Evolutionary conservation across 768 basidiomycete genomes (phyloP).

Genomic region (Leucosporidium creatinivorum): DNA sequence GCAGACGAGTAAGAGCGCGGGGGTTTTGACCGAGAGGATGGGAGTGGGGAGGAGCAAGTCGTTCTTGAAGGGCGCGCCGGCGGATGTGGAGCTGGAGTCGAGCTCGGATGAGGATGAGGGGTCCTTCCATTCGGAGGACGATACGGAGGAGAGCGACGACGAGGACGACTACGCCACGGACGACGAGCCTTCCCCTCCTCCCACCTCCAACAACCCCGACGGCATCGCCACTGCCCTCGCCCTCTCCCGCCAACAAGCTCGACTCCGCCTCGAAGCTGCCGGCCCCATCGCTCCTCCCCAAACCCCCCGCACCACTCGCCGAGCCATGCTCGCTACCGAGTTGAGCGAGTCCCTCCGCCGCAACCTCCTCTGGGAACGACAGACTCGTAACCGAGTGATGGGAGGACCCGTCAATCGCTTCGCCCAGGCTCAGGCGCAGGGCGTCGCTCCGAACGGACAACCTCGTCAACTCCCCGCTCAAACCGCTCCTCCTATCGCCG

Average conservation of each 20-base stretch:
- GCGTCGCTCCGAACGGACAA: too few species aligned
- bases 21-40: not conserved
- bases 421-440: too few species aligned
- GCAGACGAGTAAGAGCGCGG: not conserved
- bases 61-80: slow-evolving; percentile 31
- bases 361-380: slow-evolving; percentile 65
- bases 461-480: slow-evolving; percentile 6
- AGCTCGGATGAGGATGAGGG: slow-evolving; percentile 29
- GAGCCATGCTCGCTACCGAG: slow-evolving; percentile 76
- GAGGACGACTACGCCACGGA: slow-evolving; percentile 8
- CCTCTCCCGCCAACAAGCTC: slow-evolving; percentile 18
- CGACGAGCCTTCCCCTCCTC: slow-evolving; percentile 1
- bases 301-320: slow-evolving; percentile 75
- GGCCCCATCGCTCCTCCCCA: slow-evolving; percentile 57
- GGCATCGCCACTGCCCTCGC: slow-evolving; percentile 16
- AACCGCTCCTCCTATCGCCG: slow-evolving; percentile 14
- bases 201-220: slow-evolving; percentile 8
- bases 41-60: slow-evolving; percentile 18
- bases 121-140: not conserved
- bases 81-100: slow-evolving; percentile 35
- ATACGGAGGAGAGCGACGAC: not conserved
- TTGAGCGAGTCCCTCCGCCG: slow-evolving; percentile 74
- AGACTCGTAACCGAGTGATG: slow-evolving; percentile 37
- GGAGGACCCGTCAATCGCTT: slow-evolving; percentile 16
- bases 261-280: slow-evolving; percentile 41